A percentile compares a stretch with the other conserved stretches of the same genome.
These are phyloP conservation scores for Tremella mesenterica DNA, from an alignment of 768 basidiomycete species.

Conservation along the genomic window DNA sequence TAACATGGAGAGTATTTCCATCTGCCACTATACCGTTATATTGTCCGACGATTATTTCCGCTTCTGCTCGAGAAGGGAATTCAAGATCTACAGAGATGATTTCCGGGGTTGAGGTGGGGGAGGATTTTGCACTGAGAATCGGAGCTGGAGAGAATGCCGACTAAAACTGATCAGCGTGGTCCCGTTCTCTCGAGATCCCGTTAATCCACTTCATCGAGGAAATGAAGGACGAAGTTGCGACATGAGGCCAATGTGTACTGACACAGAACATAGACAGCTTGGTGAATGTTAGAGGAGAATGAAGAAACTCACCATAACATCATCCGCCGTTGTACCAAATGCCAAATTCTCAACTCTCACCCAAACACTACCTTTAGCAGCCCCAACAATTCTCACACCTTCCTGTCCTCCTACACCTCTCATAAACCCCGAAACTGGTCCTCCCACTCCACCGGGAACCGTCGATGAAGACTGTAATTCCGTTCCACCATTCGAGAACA, in stretches of 20 bases:
- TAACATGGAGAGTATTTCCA: slow-evolving; percentile 62
- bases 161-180: slow-evolving; percentile 26
- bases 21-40: slow-evolving; percentile 77
- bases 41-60: slow-evolving; percentile 59
- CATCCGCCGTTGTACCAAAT: slow-evolving; percentile 67
- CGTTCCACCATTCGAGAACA: slow-evolving; percentile 1
- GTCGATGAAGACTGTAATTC: too few species aligned
- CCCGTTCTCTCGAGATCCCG: background rate
- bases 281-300: background rate
- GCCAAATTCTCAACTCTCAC: slow-evolving; percentile 68
- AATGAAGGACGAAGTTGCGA: too few species aligned
- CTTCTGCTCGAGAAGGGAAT: slow-evolving; percentile 58
- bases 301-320: slow-evolving; percentile 53
- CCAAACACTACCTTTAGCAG: slow-evolving; percentile 45
- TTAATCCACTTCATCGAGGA: too few species aligned
- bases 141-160: slow-evolving; percentile 75
- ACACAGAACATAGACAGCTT: background rate
- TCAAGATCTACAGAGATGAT: slow-evolving; percentile 59
- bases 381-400: slow-evolving; percentile 27
- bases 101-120: slow-evolving; percentile 44
- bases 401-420: background rate
- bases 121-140: slow-evolving; percentile 47
- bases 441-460: background rate
- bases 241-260: too few species aligned
- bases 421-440: too few species aligned